Evolutionary conservation across 2,329 filamentous ascomycete species (phyloP), one percentile per base, ranked within the genome.

Genomic region (Ceratocystis diversiconidia): DNA sequence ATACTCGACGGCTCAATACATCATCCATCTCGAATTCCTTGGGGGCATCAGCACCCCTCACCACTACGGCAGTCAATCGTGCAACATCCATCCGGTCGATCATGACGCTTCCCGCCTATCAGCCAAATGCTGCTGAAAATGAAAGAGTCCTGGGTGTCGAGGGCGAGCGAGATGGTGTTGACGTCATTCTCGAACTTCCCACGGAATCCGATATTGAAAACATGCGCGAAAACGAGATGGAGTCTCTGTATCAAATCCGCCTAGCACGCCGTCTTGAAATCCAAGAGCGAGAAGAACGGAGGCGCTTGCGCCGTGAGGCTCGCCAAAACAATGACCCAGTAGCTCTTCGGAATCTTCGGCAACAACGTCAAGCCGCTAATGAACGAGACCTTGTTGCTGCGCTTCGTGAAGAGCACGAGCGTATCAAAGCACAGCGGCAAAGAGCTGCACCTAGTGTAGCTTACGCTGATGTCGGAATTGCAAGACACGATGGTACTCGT

Each of bases 81-180:
- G 88, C 92, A 71, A 91, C 89, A 0, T 95, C 90, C 7, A 81
- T 97, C 59, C 86, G 92, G 65, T 95, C 90, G n/a, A 85, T 97
- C 65, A 94, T 96, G 82, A 97, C 94, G 0, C 77, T 99, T 2
- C 94, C 94, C 0, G 83, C 89, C 0, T 99, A 99, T 74, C 86
- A 88, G 2, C 82, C 81, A 17, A 84, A 84, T 32, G 84, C 90
- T 0, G 80, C 84, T 62, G 86, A 88, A 22, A 86, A 84, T 59
- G 94, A 99, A 74, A 86, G 86, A 70, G 85, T 96, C 1, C 80
- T 97, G 61, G 94, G 86, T 6, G 83, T 92, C 4, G 94, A 95
- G 74, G 94, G 94, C 62, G 94, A 99, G 73, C 83, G 94, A 68
- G 92, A 82, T 64, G 94, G 94, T 6, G 90, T 99, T 70, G 94